phyloP scores from a whole-genome alignment of 352 stramenopile genomes.

The Phytophthora foliorum region DNA sequence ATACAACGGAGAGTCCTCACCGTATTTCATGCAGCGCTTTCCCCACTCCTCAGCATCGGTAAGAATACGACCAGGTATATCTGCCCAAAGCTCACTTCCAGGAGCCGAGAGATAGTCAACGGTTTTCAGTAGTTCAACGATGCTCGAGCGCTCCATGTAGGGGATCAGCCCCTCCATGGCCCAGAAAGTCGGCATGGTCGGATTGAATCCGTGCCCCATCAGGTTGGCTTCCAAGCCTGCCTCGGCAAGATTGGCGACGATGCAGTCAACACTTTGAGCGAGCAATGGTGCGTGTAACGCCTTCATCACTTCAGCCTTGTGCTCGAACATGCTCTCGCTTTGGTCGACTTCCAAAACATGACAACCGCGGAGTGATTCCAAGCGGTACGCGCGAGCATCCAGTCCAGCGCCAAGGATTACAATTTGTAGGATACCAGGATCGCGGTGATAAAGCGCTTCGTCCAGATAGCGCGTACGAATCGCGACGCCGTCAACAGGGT shows the following conservation, averaged over 20 bases:
- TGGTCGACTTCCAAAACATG: slow-evolving; percentile 67
- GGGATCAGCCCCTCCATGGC: slow-evolving; percentile 61
- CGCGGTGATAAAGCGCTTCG: slow-evolving; percentile 54
- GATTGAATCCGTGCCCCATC: slow-evolving; percentile 54
- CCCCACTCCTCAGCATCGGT: slow-evolving; percentile 34
- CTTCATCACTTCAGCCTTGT: slow-evolving; percentile 59
- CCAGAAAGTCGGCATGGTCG: slow-evolving; percentile 65
- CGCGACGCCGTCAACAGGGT: slow-evolving; percentile 40
- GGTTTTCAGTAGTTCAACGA: slow-evolving; percentile 54
- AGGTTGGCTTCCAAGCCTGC: slow-evolving; percentile 48
- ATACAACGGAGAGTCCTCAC: slow-evolving; percentile 59
- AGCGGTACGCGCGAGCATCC: slow-evolving; percentile 62
- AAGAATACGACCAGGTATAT: slow-evolving; percentile 48
- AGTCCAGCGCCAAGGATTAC: slow-evolving; percentile 67
- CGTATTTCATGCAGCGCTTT: slow-evolving; percentile 48
- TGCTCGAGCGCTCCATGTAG: slow-evolving; percentile 48
- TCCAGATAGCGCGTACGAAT: slow-evolving; percentile 67
- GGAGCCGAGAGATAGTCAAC: slow-evolving; percentile 59
- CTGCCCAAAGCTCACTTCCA: slow-evolving; percentile 62
- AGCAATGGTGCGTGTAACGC: slow-evolving; percentile 50
- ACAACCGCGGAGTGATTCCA: slow-evolving; percentile 53
- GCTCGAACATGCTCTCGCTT: slow-evolving; percentile 51
- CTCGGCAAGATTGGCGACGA: slow-evolving; percentile 57
- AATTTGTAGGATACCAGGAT: slow-evolving; percentile 56
- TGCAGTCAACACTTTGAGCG: slow-evolving; percentile 51